Base-by-base conservation (phyloP, 345 rosid genomes). In the Adansonia digitata region DNA sequence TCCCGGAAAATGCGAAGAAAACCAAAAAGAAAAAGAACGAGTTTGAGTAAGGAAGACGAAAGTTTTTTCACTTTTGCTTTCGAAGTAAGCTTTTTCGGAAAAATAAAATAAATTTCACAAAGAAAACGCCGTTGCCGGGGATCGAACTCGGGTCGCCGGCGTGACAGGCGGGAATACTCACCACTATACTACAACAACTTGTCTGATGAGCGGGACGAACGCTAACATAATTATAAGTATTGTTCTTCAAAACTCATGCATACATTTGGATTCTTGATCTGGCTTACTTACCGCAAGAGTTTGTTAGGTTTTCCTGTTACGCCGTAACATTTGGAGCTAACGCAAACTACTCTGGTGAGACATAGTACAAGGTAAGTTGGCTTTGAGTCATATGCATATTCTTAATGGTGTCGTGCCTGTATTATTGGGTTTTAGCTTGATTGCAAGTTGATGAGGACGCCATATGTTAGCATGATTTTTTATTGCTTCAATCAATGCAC, bases 211-310 rank as follows among this genome's bases (percentile, higher is more conserved):
- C n/a, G n/a, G n/a, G n/a, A n/a, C n/a, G n/a, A n/a, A n/a, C n/a
- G n/a, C n/a, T n/a, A n/a, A n/a, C n/a, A n/a, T n/a, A n/a, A n/a
- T n/a, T n/a, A n/a, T n/a, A n/a, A n/a, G n/a, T n/a, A n/a, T n/a
- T n/a, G n/a, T n/a, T n/a, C n/a, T n/a, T n/a, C n/a, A n/a, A n/a
- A n/a, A n/a, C n/a, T n/a, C n/a, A n/a, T n/a, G n/a, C n/a, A n/a
- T n/a, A n/a, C 88, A 84, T 93, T 75, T 96, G 97, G 99, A 92
- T 94, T 1, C 88, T 93, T 34, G 98, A 92, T 80, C 88, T 96
- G 69, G 99, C 97, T 62, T 89, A 86, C 85, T 76, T 89, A 74
- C 83, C 93, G 82, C 91, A 84, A 80, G 88, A 78, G 67, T 93
- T 89, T 71, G 87, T 92, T 79, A 85, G 82, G 31, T 96, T 92